A percentile compares a stretch with the other conserved stretches of the same genome.
Conservation (phyloP, 805 yeast genomes). For the Kuraishia ogatae region DNA sequence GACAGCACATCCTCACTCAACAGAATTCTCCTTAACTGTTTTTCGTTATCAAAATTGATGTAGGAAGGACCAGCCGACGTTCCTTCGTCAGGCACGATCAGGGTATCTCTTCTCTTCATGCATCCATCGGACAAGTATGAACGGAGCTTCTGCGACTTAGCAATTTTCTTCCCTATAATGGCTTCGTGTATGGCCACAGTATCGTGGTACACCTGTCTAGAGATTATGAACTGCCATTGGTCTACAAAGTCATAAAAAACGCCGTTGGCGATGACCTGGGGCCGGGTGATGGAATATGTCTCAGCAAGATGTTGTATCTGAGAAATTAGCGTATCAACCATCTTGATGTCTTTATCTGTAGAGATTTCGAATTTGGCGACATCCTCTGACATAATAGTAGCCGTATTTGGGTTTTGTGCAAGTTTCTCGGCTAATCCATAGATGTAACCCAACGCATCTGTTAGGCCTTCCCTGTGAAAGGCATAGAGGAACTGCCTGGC, state of each 20-base stretch:
- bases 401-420: background rate
- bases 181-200: conserved; percentile 22
- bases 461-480: conserved; percentile 10
- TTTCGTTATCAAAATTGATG: background rate
- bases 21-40: background rate
- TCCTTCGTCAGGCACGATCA: conserved; percentile 40
- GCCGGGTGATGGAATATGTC: conserved; percentile 32
- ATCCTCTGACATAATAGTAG: background rate
- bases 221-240: conserved; percentile 47
- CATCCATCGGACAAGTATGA: conserved; percentile 35
- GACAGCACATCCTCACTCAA: background rate
- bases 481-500: conserved; percentile 18
- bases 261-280: conserved; percentile 67
- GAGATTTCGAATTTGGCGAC: conserved; percentile 3
- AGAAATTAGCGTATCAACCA: conserved; percentile 12
- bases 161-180: conserved; percentile 18
- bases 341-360: conserved; percentile 1
- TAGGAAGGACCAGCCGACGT: conserved; percentile 8
- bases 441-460: conserved; percentile 15
- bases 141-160: conserved; percentile 20
- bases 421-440: conserved; percentile 10
- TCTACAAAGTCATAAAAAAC: conserved; percentile 41
- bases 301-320: conserved; percentile 12
- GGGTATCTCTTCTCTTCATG: conserved; percentile 33
- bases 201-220: conserved; percentile 50